Evolutionary conservation across 2,329 filamentous ascomycete genomes (phyloP), one percentile per base, ranked within the genome.

Genomic region (Alternaria arborescens): DNA sequence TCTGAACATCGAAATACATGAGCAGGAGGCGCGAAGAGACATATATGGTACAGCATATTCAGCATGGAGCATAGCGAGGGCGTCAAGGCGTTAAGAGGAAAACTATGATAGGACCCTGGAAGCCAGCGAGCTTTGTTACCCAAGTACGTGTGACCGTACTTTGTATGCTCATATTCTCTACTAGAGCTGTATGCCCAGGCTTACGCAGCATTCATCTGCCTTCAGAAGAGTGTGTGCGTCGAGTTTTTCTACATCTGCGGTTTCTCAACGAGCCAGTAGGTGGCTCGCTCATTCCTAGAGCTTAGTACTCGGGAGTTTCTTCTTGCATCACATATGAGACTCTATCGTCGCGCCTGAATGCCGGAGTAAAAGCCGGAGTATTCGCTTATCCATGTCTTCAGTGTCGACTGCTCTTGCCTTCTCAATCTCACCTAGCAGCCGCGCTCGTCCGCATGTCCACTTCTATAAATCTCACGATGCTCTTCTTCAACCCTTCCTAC

Each of bases 1-100:
- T 7, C 5, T 18, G 18, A 22, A 18, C 11, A 8, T 5, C 14
- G 3, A 10, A 8, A 16, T 7, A 0, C 44, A 38, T 47, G 44
- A 22, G 26, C 5, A 18, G 44, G 3, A 10, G 1, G 28, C 4
- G 44, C 8, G 28, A 8, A 18, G 11, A 24, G 18, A 38, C n/a
- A 20, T 18, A 34, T 12, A 16, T 22, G 20, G 30, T 7, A 43
- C n/a, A 24, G 14, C 11, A n/a, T 36, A 36, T 40, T 1, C 32
- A 32, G 16, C 30, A 26, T 16, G 43, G 3, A 41, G 44, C 40
- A 73, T 73, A 72, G 72, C 71, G 66, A 66, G 40, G 71, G 71
- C 63, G 71, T 69, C 70, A 10, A 44, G 28, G 46, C 16, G 53
- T 34, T 54, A 12, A 6, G 32, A 24, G 11, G 8, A 4, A 3